Base-by-base conservation (phyloP, 2,329 filamentous ascomycete species). In the Pseudopithomyces maydicus region DNA sequence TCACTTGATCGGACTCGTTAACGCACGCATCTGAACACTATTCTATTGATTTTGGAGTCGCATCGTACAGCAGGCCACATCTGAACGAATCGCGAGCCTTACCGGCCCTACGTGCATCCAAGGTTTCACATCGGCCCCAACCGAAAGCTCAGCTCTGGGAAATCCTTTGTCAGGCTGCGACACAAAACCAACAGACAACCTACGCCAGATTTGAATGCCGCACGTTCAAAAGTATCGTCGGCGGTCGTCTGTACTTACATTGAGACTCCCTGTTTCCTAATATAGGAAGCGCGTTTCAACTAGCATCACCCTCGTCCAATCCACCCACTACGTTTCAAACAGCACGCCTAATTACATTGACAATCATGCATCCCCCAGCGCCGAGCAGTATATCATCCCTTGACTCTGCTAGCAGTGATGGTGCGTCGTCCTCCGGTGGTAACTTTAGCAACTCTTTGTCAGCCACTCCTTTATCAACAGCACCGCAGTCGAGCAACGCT, bases 401-500 rank as follows among this genome's bases (percentile, higher is more conserved):
- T 45, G 48, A 43, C 22, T 58, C 42, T 42, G 22, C 45, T 11
- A 26, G 19, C 44, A 42, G n/a, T 32, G 42, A 44, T n/a, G 36
- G 45, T 36, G 47, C 22, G 23, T 48, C 38, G 38, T 41, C n/a
- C 38, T 41, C 41, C 19, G 26, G 26, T 15, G 45, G 35, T 39
- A 14, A n/a, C 2, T 19, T 39, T 36, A 41, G 22, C 39, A 39
- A 45, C 12, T 35, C 51, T 32, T 52, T 45, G 38, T n/a, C 22
- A 14, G 20, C 26, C 15, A 55, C 52, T 15, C 44, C 56, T 33
- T 20, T 17, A 11, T 55, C 52, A 23, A 52, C 56, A n/a, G 42
- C 56, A 22, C 35, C 36, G n/a, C 42, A 63, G 12, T 62, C 61
- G 46, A 63, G 64, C 55, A 56, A 38, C n/a, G 59, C 61, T 12